Percentiles rank a stretch among this genome's conserved stretches.
Conservation (phyloP, 768 basidiomycete genomes). For the Rhizopogon rudus region DNA sequence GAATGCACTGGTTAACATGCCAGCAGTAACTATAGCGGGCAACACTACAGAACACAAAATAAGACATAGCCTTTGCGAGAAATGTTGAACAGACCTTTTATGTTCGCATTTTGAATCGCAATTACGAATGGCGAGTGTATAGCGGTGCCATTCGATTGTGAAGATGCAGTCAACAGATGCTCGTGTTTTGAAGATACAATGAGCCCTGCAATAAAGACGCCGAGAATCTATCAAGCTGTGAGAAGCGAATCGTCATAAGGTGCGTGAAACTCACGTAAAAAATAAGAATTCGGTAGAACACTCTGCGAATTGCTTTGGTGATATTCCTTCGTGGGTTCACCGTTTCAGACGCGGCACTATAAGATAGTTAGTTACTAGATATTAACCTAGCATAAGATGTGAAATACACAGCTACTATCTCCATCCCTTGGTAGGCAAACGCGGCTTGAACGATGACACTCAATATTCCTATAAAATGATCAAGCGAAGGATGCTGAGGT, state of each 20-base stretch:
- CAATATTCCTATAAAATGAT: constrained; percentile 29
- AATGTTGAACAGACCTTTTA: constrained; percentile 38
- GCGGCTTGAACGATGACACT: constrained; percentile 51
- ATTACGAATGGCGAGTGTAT: constrained; percentile 80
- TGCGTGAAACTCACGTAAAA: constrained; percentile 53
- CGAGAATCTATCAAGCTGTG: constrained; percentile 43
- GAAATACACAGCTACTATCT: constrained; percentile 30
- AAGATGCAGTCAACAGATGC: constrained; percentile 31
- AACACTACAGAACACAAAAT: no score
- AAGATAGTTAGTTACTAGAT: neutral
- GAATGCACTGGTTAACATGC: no score
- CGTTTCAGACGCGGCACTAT: constrained; percentile 71
- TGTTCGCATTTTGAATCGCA: constrained; percentile 63
- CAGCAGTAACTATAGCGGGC: no score
- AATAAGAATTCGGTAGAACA: constrained; percentile 74
- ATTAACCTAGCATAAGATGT: constrained; percentile 6
- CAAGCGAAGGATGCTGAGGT: neutral
- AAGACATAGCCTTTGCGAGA: constrained; percentile 2
- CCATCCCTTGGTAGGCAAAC: constrained; percentile 54
- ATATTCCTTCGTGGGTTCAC: constrained; percentile 76
- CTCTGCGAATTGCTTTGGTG: constrained; percentile 64
- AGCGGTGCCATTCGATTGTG: constrained; percentile 45
- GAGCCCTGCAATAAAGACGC: constrained; percentile 68
- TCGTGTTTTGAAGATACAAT: constrained; percentile 64
- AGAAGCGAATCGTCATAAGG: neutral